These are phyloP conservation scores for Lyophyllum semitale DNA, from an alignment of 768 basidiomycete species.

Conservation along the genomic window DNA sequence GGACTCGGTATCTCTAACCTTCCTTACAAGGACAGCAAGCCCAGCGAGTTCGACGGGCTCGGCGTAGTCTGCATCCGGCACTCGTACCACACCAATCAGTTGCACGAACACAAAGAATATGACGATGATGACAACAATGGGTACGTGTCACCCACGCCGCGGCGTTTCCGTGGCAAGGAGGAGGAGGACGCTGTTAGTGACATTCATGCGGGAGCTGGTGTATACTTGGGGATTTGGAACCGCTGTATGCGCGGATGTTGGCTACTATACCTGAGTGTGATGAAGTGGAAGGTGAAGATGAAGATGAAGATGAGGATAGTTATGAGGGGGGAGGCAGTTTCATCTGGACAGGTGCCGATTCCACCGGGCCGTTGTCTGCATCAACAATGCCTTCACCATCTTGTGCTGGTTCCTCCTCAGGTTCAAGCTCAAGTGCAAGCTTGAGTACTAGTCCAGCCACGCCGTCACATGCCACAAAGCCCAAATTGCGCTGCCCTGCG, in stretches of 20 bases:
- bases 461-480: too few species aligned
- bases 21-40: conserved; percentile 10
- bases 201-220: conserved; percentile 14
- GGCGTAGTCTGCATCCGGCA: conserved; percentile 15
- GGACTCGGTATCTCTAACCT: conserved; percentile 19
- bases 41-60: conserved; percentile 11
- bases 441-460: too few species aligned
- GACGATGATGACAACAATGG: conserved; percentile 9
- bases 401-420: too few species aligned
- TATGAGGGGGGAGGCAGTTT: neutral
- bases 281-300: conserved; percentile 8
- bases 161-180: neutral
- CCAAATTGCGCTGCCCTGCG: too few species aligned
- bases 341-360: neutral
- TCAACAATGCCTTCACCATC: too few species aligned
- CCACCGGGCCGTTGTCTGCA: neutral
- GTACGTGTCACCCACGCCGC: conserved; percentile 12
- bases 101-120: neutral
- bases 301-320: neutral
- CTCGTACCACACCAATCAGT: conserved; percentile 1
- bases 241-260: conserved; percentile 6
- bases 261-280: conserved; percentile 13
- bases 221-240: conserved; percentile 15
- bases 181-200: neutral
- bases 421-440: too few species aligned